Percentiles rank a stretch among this genome's conserved stretches.
Conservation (phyloP, 768 basidiomycete species). For the Tricholoma hemisulphureum region DNA sequence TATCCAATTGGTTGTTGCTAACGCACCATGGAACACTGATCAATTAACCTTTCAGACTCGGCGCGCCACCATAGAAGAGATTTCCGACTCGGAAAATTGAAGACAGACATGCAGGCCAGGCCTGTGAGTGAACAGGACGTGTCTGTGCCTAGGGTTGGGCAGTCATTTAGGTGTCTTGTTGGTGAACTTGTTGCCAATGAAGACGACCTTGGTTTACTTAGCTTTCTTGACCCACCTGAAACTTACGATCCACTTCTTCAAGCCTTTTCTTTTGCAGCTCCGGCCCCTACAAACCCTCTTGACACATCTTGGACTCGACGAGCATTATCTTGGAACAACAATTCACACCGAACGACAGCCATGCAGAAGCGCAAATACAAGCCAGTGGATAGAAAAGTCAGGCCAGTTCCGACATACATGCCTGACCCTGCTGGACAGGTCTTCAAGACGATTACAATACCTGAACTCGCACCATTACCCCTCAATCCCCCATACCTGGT, state of each 20-base stretch:
- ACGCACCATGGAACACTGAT: neutral
- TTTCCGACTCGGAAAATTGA: neutral
- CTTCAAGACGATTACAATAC: slow-evolving; percentile 10
- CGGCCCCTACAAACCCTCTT: neutral
- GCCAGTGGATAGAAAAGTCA: slow-evolving; percentile 24
- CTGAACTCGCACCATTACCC: slow-evolving; percentile 5
- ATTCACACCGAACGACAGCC: neutral
- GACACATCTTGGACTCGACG: slow-evolving; percentile 9
- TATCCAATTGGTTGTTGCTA: slow-evolving; percentile 4
- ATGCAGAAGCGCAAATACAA: slow-evolving; percentile 15
- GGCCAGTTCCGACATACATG: slow-evolving; percentile 24
- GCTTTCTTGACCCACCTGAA: slow-evolving; percentile 7
- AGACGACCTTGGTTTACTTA: slow-evolving; percentile 1
- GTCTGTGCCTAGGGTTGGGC: slow-evolving; percentile 13
- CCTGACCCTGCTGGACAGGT: slow-evolving; percentile 13
- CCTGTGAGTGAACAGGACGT: neutral
- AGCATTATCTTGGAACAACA: slow-evolving; percentile 1
- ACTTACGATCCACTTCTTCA: slow-evolving; percentile 11
- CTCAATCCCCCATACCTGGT: neutral
- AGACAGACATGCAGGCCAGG: slow-evolving; percentile 3
- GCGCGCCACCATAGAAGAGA: neutral
- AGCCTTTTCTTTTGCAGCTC: slow-evolving; percentile 4
- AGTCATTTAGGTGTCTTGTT: slow-evolving; percentile 5
- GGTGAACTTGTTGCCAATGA: slow-evolving; percentile 2
- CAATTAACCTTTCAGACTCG: neutral